These are phyloP conservation scores for Spathaspora sp. DNA, from an alignment of 805 yeast species.

Conservation along the genomic window DNA sequence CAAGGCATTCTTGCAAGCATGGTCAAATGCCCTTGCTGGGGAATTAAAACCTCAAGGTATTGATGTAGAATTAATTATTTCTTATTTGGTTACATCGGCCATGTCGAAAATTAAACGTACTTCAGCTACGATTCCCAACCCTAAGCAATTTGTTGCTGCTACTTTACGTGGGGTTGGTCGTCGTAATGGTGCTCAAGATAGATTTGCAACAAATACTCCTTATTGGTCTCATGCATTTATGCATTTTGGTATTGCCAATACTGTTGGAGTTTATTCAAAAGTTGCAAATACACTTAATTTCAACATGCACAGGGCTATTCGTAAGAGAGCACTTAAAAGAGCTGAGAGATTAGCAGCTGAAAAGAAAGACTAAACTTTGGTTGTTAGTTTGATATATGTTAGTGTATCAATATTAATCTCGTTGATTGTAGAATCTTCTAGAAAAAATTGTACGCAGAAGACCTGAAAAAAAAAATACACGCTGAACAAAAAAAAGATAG, in stretches of 20 bases:
- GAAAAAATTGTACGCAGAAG: neutral
- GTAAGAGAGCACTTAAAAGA: conserved; percentile 79
- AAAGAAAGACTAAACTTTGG: conserved; percentile 14
- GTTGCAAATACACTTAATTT: conserved; percentile 67
- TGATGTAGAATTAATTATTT: conserved; percentile 82
- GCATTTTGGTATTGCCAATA: conserved; percentile 75
- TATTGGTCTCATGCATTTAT: conserved; percentile 91
- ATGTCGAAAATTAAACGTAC: conserved; percentile 90
- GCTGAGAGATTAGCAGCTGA: conserved; percentile 45
- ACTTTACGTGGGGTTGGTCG: conserved; percentile 70
- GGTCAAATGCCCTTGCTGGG: conserved; percentile 87
- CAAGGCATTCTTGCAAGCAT: conserved; percentile 88
- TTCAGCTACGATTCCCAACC: conserved; percentile 74
- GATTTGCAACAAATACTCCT: conserved; percentile 84
- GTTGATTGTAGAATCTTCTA: neutral
- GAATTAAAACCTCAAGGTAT: conserved; percentile 67
- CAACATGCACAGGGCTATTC: conserved; percentile 74
- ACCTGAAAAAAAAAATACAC: neutral
- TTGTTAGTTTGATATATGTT: neutral
- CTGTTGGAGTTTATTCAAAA: conserved; percentile 78
- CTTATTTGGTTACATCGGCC: conserved; percentile 89
- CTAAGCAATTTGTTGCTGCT: conserved; percentile 73
- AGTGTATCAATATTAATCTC: neutral
- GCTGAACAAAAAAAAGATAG: neutral
- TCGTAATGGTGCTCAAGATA: conserved; percentile 89